Base-by-base conservation (phyloP, 768 basidiomycete genomes). In the Chalciporus piperatus region DNA sequence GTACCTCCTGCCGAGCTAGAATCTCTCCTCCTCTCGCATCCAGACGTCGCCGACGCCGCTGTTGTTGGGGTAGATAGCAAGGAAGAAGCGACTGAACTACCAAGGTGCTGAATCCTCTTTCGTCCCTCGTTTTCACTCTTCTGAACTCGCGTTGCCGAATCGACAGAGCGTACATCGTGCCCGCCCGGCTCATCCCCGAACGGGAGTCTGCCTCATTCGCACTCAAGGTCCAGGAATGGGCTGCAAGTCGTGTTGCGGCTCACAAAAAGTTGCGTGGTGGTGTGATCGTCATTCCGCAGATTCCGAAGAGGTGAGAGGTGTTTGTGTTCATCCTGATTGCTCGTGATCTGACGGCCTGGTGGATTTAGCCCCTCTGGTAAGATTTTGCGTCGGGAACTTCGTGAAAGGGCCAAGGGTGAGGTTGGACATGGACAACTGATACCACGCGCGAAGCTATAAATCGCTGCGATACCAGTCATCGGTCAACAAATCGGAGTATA, bases 1-100 rank as follows among this genome's bases (percentile, higher is more conserved):
- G 92, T 94, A 16, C 83, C 92, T 7, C 92, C 92, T 0, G 92
- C 92, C 2, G 92, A 93, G 59, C 77, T 95, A 4, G 92, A 95
- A 60, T 79, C 81, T 25, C 71, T 91, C 0, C 76, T 94, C 0
- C 70, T 93, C 14, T 80, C 80, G 5, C 87, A 93, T 59, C 84
- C 86, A 1, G 80, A 85, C 0, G 74, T 96, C 16, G 84, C 82
- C 3, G 93, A 97, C 59, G 79, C 77, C 1, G 92, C 84, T 10
- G 92, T 96, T 17, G 85, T 94, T 50, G 90, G 92, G 2, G 70
- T 94, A 1, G 75, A 83, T 4, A 79, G 76, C 55, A 75, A 75
- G 5, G 75, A 77, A 48, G 80, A 91, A 58, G 86, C 84, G 3
- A 91, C 93, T 0, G 93, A 96, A 67, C 73, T 92, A 4, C 93